These are phyloP conservation scores for Ceratopteris richardii DNA, from an alignment of 75 land plant genomes.

Conservation along the genomic window DNA sequence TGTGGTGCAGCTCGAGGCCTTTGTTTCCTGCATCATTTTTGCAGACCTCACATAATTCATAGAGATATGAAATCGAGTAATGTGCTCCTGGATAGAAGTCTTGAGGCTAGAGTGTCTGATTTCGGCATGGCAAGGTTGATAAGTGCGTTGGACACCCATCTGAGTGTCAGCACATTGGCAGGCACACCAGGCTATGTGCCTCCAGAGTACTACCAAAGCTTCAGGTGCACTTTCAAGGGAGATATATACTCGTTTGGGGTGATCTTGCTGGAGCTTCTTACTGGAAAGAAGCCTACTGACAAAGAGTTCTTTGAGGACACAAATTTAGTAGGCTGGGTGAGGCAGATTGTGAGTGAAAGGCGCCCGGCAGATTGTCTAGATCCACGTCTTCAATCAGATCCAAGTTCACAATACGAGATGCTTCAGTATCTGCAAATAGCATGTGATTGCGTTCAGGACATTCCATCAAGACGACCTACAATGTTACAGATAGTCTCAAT, in stretches of 20 bases:
- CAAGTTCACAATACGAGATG: conserved; percentile 40
- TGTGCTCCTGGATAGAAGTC: conserved; percentile 53
- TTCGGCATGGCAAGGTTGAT: conserved; percentile 87
- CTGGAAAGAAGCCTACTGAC: conserved; percentile 61
- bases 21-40: conserved; percentile 68
- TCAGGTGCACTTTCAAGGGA: conserved; percentile 73
- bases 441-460: conserved; percentile 62
- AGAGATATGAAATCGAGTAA: conserved; percentile 86
- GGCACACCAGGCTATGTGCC: conserved; percentile 90
- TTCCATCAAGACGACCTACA: conserved; percentile 63
- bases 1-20: conserved; percentile 69
- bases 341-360: conserved; percentile 45
- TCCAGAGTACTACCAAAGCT: conserved; percentile 90
- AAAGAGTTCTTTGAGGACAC: conserved; percentile 41
- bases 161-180: conserved; percentile 69
- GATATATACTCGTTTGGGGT: conserved; percentile 77
- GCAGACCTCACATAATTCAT: conserved; percentile 86
- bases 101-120: conserved; percentile 77
- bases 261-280: conserved; percentile 50
- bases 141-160: conserved; percentile 72
- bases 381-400: conserved; percentile 26
- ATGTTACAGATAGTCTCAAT: conserved; percentile 75
- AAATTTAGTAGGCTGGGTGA: conserved; percentile 79
- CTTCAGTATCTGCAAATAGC: conserved; percentile 46
- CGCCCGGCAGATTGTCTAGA: conserved; percentile 49